Conservation (phyloP, 495 filamentous ascomycete species). For the Hyaloscypha hepaticicola region DNA sequence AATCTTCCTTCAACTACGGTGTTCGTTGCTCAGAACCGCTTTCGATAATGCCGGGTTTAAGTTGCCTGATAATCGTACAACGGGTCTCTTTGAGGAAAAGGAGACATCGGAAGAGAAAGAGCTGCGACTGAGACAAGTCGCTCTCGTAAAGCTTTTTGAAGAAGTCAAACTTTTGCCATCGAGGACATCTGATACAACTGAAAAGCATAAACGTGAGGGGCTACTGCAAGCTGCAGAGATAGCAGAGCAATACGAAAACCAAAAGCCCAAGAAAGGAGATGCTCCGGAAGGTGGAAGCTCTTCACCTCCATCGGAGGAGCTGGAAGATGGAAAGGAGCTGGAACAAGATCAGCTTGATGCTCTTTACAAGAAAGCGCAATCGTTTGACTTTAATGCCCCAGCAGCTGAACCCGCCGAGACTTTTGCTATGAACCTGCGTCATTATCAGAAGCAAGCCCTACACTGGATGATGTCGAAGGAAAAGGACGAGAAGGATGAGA, state of each 20-base stretch:
- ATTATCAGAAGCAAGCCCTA: constrained; percentile 93
- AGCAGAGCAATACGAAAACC: constrained; percentile 73
- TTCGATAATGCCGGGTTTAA: constrained; percentile 64
- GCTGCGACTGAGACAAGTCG: constrained; percentile 82
- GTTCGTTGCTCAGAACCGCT: constrained; percentile 69
- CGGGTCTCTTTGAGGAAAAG: constrained; percentile 72
- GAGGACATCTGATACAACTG: constrained; percentile 68
- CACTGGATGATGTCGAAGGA: constrained; percentile 97
- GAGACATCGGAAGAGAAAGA: constrained; percentile 85
- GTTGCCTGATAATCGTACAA: constrained; percentile 66
- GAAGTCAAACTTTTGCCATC: constrained; percentile 81
- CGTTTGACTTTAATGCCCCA: constrained; percentile 92
- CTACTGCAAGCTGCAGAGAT: constrained; percentile 84
- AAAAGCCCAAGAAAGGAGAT: constrained; percentile 43
- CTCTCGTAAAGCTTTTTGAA: constrained; percentile 82
- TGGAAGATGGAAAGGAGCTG: constrained; percentile 81
- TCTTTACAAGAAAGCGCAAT: constrained; percentile 93
- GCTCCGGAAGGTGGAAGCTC: constrained; percentile 46
- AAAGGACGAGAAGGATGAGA: constrained; percentile 64
- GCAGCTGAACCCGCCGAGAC: constrained; percentile 76
- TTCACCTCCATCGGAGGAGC: constrained; percentile 59
- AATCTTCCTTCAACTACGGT: constrained; percentile 81
- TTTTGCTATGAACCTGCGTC: constrained; percentile 80
- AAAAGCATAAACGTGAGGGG: constrained; percentile 75
- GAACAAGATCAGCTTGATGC: constrained; percentile 94